These are phyloP conservation scores for Sugiyamaella grinbergsii DNA, from an alignment of 1,139 yeast genomes.

Conservation along the genomic window DNA sequence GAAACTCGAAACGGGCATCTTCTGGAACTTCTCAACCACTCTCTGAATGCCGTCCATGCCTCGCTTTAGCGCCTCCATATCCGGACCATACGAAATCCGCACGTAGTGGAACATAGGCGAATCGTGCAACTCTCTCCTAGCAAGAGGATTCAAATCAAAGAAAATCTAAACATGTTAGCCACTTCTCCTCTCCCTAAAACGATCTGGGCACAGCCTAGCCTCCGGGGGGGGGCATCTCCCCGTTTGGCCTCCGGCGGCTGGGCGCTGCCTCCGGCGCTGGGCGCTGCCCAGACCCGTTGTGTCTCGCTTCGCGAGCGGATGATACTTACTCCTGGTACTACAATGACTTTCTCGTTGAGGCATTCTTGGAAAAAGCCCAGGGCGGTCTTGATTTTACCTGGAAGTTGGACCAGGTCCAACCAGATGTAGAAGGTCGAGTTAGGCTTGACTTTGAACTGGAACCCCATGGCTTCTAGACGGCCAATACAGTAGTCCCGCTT, in stretches of 20 bases:
- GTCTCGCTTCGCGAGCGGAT: constrained; percentile 2
- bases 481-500: constrained; percentile 62
- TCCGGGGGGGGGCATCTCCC: no score
- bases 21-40: constrained; percentile 48
- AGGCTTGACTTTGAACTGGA: constrained; percentile 55
- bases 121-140: constrained; percentile 61
- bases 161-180: constrained; percentile 45
- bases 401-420: constrained; percentile 61
- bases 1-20: constrained; percentile 11
- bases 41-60: constrained; percentile 72
- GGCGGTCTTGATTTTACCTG: constrained; percentile 62
- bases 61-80: constrained; percentile 52
- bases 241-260: no score
- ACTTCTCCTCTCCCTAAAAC: background rate
- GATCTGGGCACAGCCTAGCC: no score
- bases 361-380: constrained; percentile 71
- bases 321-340: constrained; percentile 55
- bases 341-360: constrained; percentile 62
- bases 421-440: constrained; percentile 67
- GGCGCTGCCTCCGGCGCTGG: no score
- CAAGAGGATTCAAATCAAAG: constrained; percentile 66
- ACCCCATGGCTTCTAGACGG: constrained; percentile 60
- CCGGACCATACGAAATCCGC: constrained; percentile 67
- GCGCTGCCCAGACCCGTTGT: constrained; percentile 4
- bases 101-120: constrained; percentile 67